phyloP scores from a whole-genome alignment of 352 stramenopile species.

The Globisporangium rhizosaccharum region DNA sequence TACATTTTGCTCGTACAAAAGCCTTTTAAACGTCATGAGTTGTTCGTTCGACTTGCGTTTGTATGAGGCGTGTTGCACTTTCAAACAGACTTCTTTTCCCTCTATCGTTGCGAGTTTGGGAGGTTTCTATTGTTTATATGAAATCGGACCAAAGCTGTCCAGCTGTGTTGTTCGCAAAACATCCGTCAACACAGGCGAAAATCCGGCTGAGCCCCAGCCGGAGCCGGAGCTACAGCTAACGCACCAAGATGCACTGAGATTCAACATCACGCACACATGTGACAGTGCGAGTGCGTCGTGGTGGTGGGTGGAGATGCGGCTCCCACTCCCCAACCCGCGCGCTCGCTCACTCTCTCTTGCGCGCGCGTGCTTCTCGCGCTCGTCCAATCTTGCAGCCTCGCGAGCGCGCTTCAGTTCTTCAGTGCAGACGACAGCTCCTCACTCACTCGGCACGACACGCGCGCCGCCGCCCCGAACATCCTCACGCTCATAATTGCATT shows the following conservation, averaged over 20 bases:
- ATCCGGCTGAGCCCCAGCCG: not conserved
- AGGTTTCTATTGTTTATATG: no score
- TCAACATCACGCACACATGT: not conserved
- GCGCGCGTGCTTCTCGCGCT: not conserved
- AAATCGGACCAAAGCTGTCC: no score
- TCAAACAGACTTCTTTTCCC: no score
- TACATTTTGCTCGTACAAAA: no score
- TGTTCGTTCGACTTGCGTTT: no score
- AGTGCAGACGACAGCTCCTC: no score
- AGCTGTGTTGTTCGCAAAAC: not conserved
- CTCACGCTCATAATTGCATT: constrained; percentile 10
- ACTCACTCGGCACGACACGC: not conserved
- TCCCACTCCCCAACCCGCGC: not conserved
- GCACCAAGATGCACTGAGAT: not conserved
- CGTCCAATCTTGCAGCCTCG: not conserved
- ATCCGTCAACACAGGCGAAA: not conserved
- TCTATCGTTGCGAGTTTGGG: no score
- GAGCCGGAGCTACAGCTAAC: no score
- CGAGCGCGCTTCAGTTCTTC: not conserved
- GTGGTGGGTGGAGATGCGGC: not conserved
- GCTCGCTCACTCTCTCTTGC: not conserved
- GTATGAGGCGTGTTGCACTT: no score
- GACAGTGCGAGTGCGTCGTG: not conserved
- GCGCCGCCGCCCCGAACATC: not conserved
- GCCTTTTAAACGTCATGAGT: no score